These are phyloP conservation scores for Fragaria nilgerrensis DNA, from an alignment of 306 rosid species.

Conservation along the genomic window DNA sequence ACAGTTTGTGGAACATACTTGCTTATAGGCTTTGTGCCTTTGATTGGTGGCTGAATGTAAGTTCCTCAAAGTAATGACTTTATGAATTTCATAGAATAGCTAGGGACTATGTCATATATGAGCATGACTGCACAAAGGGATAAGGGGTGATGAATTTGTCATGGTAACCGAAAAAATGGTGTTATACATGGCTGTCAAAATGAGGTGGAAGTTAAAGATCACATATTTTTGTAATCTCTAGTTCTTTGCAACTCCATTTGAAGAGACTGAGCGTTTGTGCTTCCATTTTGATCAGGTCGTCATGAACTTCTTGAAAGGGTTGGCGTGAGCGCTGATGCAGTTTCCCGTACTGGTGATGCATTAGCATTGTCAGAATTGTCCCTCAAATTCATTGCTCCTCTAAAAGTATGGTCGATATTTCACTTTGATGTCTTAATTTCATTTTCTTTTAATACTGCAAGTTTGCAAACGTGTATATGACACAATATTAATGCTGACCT, in stretches of 20 bases:
- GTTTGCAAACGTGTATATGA: neutral
- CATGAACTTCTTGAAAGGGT: constrained; percentile 64
- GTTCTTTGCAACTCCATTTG: neutral
- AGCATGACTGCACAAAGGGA: neutral
- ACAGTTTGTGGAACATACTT: neutral
- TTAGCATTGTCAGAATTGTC: constrained; percentile 73
- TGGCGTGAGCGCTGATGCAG: constrained; percentile 57
- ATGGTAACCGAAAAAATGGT: neutral
- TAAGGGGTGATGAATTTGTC: neutral
- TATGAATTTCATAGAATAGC: neutral
- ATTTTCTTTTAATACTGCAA: neutral
- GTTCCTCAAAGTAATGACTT: neutral
- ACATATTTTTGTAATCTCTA: neutral
- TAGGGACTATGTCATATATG: neutral
- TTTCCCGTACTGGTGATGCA: constrained; percentile 69
- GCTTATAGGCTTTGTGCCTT: neutral
- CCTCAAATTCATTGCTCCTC: constrained; percentile 77
- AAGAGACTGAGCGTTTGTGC: constrained; percentile 15
- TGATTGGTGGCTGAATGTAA: neutral
- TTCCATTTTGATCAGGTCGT: constrained; percentile 54
- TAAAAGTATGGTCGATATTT: constrained; percentile 48
- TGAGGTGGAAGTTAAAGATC: neutral
- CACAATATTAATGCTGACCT: neutral
- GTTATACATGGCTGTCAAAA: neutral
- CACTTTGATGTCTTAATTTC: neutral